Evolutionary conservation across 352 stramenopile species (phyloP).

Genomic region (Globisporangium irregulare): DNA sequence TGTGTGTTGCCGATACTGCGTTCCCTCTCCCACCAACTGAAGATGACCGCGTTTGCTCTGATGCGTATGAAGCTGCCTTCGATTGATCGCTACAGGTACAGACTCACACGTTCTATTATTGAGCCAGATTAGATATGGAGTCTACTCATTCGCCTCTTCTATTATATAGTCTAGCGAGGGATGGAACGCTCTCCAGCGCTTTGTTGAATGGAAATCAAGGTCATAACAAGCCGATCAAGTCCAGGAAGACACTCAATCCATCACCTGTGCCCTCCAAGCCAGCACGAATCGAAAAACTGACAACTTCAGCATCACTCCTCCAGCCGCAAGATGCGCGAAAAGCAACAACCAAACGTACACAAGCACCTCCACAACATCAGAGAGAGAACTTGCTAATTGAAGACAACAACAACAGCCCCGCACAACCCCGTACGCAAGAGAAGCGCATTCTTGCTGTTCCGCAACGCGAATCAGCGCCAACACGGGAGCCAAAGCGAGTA

Average conservation of each 20-base stretch:
- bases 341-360: too few species aligned
- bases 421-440: neutral
- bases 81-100: conserved; percentile 1
- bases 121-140: neutral
- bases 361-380: too few species aligned
- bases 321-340: too few species aligned
- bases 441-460: neutral
- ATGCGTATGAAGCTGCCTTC: conserved; percentile 10
- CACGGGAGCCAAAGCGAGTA: neutral
- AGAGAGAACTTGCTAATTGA: too few species aligned
- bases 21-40: neutral
- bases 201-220: neutral
- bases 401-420: too few species aligned
- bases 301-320: neutral
- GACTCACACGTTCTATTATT: neutral
- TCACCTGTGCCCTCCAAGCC: neutral
- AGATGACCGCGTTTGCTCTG: neutral
- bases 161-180: neutral
- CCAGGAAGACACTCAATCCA: neutral
- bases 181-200: neutral
- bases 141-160: too few species aligned
- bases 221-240: neutral
- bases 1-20: neutral
- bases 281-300: conserved; percentile 5
- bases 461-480: neutral